Evolutionary conservation across 768 basidiomycete genomes (phyloP), one percentile per base, ranked within the genome.

Genomic region (Suillus cothurnatus): DNA sequence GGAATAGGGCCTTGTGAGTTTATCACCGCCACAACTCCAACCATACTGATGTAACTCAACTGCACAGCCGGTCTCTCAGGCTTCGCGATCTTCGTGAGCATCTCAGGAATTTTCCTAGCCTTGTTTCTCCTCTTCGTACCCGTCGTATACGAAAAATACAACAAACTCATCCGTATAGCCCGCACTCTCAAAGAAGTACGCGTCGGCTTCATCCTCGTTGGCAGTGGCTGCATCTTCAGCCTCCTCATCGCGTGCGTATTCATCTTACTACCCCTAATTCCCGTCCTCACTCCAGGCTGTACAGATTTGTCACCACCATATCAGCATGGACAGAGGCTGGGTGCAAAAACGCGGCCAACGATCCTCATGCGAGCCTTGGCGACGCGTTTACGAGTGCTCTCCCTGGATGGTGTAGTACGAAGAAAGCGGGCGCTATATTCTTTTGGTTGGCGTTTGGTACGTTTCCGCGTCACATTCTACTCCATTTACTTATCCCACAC

Each of bases 251-350:
- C 93, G 88, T 92, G 79, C 63, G 93, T 86, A 34, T 65, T 34
- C 53, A 41, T 57, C 64, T 49, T n/a, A 67, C 26, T 43, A 21
- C 50, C 31, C 60, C n/a, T 41, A 43, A 64, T 28, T 55, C 58
- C 45, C 57, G 64, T 53, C 57, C 62, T 77, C 62, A 76, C 57
- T 23, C 69, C 43, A 31, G 31, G 21, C 36, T 34, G n/a, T 66
- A 23, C 63, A 92, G 91, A 12, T 92, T 93, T 71, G 83, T 90
- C 63, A 85, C 87, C 0, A 91, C 91, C 0, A 91, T 92, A 56
- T 92, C 90, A 62, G 93, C 92, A 1, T 97, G 91, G 88, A 94
- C 95, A 19, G 81, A 95, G 73, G 78, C 92, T 1, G 95, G 95
- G 0, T 98, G 95, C 81, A 97, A 97, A 77, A 82, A 97, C 67